Base-by-base conservation (phyloP, 805 yeast genomes). In the Kuraishia borneana region DNA sequence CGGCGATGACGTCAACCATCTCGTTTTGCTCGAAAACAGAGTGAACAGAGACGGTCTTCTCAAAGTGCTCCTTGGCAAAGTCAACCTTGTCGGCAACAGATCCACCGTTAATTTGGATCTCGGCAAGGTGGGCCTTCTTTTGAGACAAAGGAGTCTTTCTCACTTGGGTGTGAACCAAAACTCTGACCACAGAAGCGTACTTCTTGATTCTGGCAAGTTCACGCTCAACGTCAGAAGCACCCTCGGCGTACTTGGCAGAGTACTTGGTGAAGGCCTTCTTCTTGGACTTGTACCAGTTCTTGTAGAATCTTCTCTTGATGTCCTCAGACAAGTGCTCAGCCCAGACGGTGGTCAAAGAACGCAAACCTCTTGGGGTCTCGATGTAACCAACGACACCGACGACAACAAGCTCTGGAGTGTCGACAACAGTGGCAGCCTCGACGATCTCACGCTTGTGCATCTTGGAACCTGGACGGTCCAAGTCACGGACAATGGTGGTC, bases 401-500 rank as follows among this genome's bases (percentile, higher is more conserved):
- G 65, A 92, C 81, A 63, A 92, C 97, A 61, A 92, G 69, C 65
- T 95, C 95, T 67, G 98, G 98, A 59, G 98, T 83, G 78, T 92
- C 98, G 55, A 92, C 95, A 59, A 92, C 94, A 56, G 97, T 76
- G 67, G 92, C 95, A 60, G 98, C 98, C 80, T 92, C 98, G 51
- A 92, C 98, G 56, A 92, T 79, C 77, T 92, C 98, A 73, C 97
- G 94, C 94, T 92, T 92, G 95, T 92, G 96, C 96, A 89, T 87
- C 80, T 92, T 92, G 65, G 98, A 92, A 68, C 98, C 98, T 73
- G 98, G 98, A 76, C 97, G 83, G 89, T 92, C 96, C 65, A 92
- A 82, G 75, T 92, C 98, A 77, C 98, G 88, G 63, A 92, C 98
- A 58, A 87, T 85, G 73, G 98, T 92, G 73, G 98, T 80, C 98